Base-by-base conservation (phyloP, 2,329 filamentous ascomycete species). In the Fusarium pseudocircinatum region DNA sequence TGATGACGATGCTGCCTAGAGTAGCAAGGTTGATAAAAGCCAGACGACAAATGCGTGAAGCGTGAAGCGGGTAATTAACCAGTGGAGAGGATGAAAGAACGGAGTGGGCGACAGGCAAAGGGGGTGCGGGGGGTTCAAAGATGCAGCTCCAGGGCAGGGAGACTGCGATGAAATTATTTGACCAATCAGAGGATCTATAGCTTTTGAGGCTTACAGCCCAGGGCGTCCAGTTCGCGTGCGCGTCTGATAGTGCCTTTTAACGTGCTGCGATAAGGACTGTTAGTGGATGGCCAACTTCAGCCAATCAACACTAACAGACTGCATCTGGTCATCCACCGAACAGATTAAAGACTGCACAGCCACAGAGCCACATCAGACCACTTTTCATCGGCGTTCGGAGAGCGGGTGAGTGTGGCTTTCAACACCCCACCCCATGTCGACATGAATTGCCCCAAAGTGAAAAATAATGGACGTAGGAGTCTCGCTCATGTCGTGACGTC, bases 31-130 rank as follows among this genome's bases (percentile, higher is more conserved):
- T 67, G 46, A 44, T 30, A 37, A 56, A 67, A 74, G 66, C 71
- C 71, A 46, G 68, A 68, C 49, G 49, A 58, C 18, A 58, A 53
- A 70, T 63, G 54, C 60, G 60, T 64, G 69, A 67, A 69, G 73
- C 73, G 69, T 73, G 66, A 72, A 72, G 63, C 60, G 69, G 60
- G 69, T 70, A 75, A 69, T 75, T 59, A 67, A 63, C 59, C 59
- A 69, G 72, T 75, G 69, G 72, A 74, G 68, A 76, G 60, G 63
- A 67, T 72, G 72, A 60, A 75, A 64, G 72, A 74, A 72, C 65
- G 69, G 73, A 74, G 75, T 75, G 66, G 53, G 61, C 56, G 59
- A 57, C 63, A 58, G 50, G 44, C 60, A 64, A 75, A 73, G 70
- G 75, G 66, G 72, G 53, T 67, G 73, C 67, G 60, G 75, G 36